Evolutionary conservation across 1,284 basidiomycete species (phyloP).

Genomic region (Boletus semigastroideus): DNA sequence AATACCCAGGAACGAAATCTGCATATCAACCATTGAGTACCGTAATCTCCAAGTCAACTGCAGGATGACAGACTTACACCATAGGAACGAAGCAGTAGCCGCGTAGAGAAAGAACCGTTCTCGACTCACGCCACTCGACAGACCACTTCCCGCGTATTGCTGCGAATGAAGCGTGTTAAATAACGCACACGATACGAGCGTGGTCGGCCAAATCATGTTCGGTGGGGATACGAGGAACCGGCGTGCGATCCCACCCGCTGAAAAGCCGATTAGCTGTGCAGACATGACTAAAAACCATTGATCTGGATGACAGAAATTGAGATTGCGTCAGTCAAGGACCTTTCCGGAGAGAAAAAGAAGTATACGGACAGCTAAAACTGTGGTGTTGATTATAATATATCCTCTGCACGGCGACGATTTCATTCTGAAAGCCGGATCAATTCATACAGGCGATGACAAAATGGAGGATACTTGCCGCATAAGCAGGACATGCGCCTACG

Average conservation of each 20-base stretch:
- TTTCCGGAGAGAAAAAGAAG: conserved; percentile 1
- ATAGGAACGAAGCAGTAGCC: conserved; percentile 42
- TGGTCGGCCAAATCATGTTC: conserved; percentile 50
- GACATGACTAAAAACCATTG: conserved; percentile 37
- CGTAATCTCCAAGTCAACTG: neutral
- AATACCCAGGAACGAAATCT: conserved; percentile 49
- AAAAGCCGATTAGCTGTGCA: conserved; percentile 44
- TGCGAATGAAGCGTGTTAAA: conserved; percentile 57
- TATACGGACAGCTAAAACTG: conserved; percentile 30
- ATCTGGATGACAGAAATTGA: conserved; percentile 9
- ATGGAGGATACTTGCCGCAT: conserved; percentile 30
- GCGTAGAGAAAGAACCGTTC: conserved; percentile 50
- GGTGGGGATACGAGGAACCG: conserved; percentile 43
- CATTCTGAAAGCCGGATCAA: conserved; percentile 50
- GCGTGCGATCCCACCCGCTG: conserved; percentile 42
- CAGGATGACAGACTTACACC: conserved; percentile 39
- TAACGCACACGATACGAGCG: conserved; percentile 48
- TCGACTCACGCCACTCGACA: conserved; percentile 42
- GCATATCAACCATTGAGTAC: conserved; percentile 2
- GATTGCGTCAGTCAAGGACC: neutral
- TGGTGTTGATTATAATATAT: conserved; percentile 33
- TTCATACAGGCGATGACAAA: conserved; percentile 3
- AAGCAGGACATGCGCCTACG: conserved; percentile 39
- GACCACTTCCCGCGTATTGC: conserved; percentile 43
- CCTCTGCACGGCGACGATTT: conserved; percentile 36